Percentiles rank a stretch among this genome's conserved stretches.
Evolutionary conservation across 2,329 filamentous ascomycete species (phyloP).

Genomic region (Oidium heveae): DNA sequence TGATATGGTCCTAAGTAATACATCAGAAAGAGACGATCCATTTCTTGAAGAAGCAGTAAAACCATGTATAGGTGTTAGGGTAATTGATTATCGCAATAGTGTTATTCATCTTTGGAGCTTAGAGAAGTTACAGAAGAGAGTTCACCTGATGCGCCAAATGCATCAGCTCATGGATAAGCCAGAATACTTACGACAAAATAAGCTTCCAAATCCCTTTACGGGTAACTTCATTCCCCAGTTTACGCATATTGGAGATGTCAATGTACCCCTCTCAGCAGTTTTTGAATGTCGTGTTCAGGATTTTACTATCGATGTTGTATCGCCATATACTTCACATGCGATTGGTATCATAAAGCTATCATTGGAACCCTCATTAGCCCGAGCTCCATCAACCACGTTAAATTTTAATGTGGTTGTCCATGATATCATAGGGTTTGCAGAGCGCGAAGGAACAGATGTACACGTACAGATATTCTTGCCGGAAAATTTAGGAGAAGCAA

Average conservation of each 20-base stretch:
- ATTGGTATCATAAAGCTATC: conserved; percentile 79
- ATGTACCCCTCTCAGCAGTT: conserved; percentile 76
- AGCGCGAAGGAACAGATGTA: conserved; percentile 83
- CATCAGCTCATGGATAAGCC: conserved; percentile 90
- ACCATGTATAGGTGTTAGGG: conserved; percentile 71
- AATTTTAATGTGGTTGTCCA: conserved; percentile 99
- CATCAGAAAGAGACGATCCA: conserved; percentile 64
- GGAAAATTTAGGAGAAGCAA: conserved; percentile 67
- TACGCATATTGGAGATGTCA: conserved; percentile 75
- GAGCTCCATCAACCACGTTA: conserved; percentile 71
- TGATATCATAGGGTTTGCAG: conserved; percentile 79
- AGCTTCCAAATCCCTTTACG: conserved; percentile 75
- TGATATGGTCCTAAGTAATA: conserved; percentile 81
- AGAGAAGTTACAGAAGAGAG: conserved; percentile 67
- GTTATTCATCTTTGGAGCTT: conserved; percentile 87
- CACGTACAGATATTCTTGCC: conserved; percentile 95
- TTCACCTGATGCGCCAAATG: conserved; percentile 86
- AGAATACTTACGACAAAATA: conserved; percentile 82
- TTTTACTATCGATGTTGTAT: conserved; percentile 72
- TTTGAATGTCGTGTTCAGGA: conserved; percentile 91
- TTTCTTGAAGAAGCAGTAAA: conserved; percentile 61
- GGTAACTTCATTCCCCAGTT: conserved; percentile 82
- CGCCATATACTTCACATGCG: conserved; percentile 73
- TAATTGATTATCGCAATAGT: conserved; percentile 69
- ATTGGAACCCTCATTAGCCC: conserved; percentile 75